Percentiles rank a stretch among this genome's conserved stretches.
Conservation (phyloP, 257 asterid genomes). For the Primulina eburnea region DNA sequence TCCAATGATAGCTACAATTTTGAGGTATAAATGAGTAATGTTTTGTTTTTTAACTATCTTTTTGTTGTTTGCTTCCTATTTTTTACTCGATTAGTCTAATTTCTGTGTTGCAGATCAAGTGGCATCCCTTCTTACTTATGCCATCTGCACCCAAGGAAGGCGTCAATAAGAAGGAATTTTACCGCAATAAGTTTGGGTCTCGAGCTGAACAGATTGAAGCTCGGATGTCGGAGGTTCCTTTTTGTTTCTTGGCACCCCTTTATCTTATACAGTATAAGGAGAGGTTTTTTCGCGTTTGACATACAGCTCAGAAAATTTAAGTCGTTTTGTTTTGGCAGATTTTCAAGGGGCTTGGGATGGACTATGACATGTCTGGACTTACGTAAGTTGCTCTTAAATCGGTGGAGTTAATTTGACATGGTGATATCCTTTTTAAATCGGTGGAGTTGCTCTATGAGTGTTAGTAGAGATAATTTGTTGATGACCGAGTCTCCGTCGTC, state of each 20-base stretch:
- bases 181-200: constrained; percentile 52
- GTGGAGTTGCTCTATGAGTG: too few relatives aligned
- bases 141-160: constrained; percentile 79
- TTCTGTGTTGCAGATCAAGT: constrained; percentile 28
- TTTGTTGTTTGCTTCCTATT: not conserved
- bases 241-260: constrained; percentile 4
- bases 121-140: constrained; percentile 45
- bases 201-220: constrained; percentile 53
- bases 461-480: not conserved
- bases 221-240: constrained; percentile 67
- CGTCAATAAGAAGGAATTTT: constrained; percentile 58
- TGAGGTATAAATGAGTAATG: constrained; percentile 24
- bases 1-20: constrained; percentile 45
- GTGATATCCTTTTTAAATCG: not conserved
- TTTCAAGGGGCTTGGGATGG: constrained; percentile 53
- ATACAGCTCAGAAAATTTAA: not conserved
- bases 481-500: not conserved
- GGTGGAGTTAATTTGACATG: not conserved
- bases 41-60: not conserved
- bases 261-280: not conserved
- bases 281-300: not conserved
- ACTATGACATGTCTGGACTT: constrained; percentile 51
- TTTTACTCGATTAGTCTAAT: not conserved
- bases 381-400: constrained; percentile 43
- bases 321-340: constrained; percentile 41